Evolutionary conservation across 23 red algal species (phyloP), one percentile per base, ranked within the genome.

Genomic region (Gracilaria gracilis): DNA sequence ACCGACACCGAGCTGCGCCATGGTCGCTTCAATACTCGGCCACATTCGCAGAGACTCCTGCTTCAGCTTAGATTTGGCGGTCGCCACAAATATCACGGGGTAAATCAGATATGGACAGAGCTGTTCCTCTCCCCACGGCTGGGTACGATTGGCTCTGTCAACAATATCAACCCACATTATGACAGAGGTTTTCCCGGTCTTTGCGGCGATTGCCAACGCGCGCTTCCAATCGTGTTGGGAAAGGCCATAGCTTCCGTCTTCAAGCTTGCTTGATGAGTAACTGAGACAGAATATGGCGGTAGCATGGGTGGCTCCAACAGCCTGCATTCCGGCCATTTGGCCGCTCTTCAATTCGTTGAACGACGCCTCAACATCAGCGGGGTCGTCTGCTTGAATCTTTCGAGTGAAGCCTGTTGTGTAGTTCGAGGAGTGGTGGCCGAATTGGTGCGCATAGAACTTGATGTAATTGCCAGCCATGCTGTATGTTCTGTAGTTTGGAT

Each of bases 341-440:
- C 58, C 58, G 58, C 58, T 64, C 58, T 17, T 64, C 16, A 64
- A 64, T 15, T 64, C 58, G 58, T 64, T 64, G 27, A 64, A 64
- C 4, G 58, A 64, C 27, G 58, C 58, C 15, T 64, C 58, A 3
- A 64, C 58, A 17, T 64, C 58, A 5, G 58, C 58, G 3, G 58
- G 23, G 27, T 64, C 58, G 15, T 64, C 58, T 64, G 58, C 58
- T 17, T 64, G 58, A 17, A 64, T 64, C 58, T 64, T 64, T n/a
- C 58, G 4, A 64, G 58, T 64, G 58, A 64, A 64, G 3, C 58
- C 58, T 5, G 58, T 64, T 4, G 4, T 64, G 58, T 64, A 64
- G 42, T 46, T 7, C 11, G 11, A 11, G 42, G 42, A 11, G 4
- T 46, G 42, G 11, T 46, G 5, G 4, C 42, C 11, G 11, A 46